These are phyloP conservation scores for Malassezia globosa DNA, from an alignment of 1,284 basidiomycete genomes.

Conservation along the genomic window DNA sequence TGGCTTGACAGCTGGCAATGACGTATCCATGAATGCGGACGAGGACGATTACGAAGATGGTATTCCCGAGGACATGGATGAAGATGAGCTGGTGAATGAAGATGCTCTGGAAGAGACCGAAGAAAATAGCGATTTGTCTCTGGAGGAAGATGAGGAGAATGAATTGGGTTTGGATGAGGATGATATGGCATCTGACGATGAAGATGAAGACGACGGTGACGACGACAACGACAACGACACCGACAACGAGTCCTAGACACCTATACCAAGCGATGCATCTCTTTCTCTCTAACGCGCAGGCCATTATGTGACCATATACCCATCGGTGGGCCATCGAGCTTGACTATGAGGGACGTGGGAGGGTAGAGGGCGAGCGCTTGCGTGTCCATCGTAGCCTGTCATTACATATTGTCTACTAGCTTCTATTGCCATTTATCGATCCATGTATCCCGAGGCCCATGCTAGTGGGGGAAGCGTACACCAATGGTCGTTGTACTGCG, in stretches of 20 bases:
- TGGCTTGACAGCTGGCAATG: slow-evolving; percentile 21
- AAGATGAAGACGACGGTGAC: slow-evolving; percentile 23
- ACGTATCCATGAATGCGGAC: slow-evolving; percentile 14
- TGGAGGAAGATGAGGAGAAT: slow-evolving; percentile 5
- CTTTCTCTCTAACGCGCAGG: too few relatives aligned
- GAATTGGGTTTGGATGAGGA: slow-evolving; percentile 7
- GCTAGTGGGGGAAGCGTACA: too few relatives aligned
- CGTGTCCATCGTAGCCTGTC: too few relatives aligned
- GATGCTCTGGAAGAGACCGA: slow-evolving; percentile 12
- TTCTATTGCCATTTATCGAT: too few relatives aligned
- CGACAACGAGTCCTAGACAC: slow-evolving; percentile 1
- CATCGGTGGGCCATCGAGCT: too few relatives aligned
- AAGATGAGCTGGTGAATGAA: slow-evolving; percentile 10
- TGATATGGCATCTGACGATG: slow-evolving; percentile 15
- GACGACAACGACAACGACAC: slow-evolving; percentile 4
- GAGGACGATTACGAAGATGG: slow-evolving; percentile 26
- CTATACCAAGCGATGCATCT: slow-evolving; percentile 7
- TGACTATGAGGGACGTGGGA: too few relatives aligned
- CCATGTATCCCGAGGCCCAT: too few relatives aligned
- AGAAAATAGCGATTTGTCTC: slow-evolving; percentile 7
- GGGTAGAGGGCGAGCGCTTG: too few relatives aligned
- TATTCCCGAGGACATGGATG: slow-evolving; percentile 24
- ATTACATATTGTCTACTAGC: too few relatives aligned
- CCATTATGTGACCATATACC: too few relatives aligned
- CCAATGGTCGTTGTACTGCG: too few relatives aligned